Evolutionary conservation across 768 basidiomycete genomes (phyloP).

Genomic region (Termitomyces sp.): DNA sequence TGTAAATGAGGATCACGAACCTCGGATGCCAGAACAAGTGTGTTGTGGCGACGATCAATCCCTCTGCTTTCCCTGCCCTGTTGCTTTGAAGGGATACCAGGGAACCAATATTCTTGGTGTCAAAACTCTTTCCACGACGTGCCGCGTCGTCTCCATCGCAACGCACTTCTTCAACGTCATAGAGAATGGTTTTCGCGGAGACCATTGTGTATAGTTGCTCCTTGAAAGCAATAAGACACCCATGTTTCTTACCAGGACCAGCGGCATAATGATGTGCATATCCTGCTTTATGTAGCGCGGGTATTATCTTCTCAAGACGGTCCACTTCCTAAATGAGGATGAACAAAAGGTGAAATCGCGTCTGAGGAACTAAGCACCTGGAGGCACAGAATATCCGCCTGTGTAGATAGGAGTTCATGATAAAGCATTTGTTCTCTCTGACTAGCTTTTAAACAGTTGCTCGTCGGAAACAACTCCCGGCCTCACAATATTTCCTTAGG

Average conservation of each 20-base stretch:
- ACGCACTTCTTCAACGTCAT: constrained; percentile 62
- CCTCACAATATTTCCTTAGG: constrained; percentile 35
- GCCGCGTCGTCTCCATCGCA: constrained; percentile 24
- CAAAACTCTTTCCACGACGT: constrained; percentile 54
- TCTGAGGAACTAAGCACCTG: constrained; percentile 44
- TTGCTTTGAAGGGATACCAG: constrained; percentile 58
- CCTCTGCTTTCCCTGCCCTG: constrained; percentile 29
- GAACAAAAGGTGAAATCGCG: neutral
- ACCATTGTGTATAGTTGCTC: constrained; percentile 40
- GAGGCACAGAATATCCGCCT: constrained; percentile 81
- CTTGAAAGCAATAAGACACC: constrained; percentile 78
- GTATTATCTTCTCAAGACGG: constrained; percentile 64
- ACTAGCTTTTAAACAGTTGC: constrained; percentile 72
- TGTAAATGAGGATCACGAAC: constrained; percentile 33
- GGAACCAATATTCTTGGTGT: constrained; percentile 76
- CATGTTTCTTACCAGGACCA: constrained; percentile 77
- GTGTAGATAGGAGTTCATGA: constrained; percentile 63
- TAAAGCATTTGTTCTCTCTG: constrained; percentile 75
- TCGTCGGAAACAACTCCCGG: constrained; percentile 78
- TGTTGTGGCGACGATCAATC: constrained; percentile 79
- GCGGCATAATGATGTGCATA: constrained; percentile 62
- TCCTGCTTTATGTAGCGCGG: constrained; percentile 55
- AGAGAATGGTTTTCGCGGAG: constrained; percentile 47
- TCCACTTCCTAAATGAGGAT: constrained; percentile 71
- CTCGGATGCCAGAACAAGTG: constrained; percentile 96